Evolutionary conservation across 2,329 filamentous ascomycete species (phyloP), one percentile per base, ranked within the genome.

Genomic region (Penicillium fuscoglaucum): DNA sequence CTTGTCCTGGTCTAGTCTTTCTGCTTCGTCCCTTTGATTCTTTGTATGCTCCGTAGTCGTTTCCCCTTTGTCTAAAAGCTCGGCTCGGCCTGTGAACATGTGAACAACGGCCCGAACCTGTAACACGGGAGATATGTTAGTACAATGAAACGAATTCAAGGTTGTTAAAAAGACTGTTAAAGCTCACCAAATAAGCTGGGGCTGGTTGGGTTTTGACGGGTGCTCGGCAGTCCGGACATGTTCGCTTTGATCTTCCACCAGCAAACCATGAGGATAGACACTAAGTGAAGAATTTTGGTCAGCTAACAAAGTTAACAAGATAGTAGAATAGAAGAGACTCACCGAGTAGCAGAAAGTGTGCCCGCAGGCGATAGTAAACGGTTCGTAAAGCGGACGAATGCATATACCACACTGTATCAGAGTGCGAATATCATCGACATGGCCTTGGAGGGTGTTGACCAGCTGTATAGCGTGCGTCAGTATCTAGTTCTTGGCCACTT

Each of bases 321-420:
- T 21, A 10, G 35, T n/a, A 9, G 26, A 39, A 15, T 29, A 13
- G 35, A 47, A 40, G 26, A 45, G 9, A 74, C 82, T 72, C 63
- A 85, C 83, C 45, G 82, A 84, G 70, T 90, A 90, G 75, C 87
- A 90, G 73, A 88, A 90, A 7, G 87, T 89, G 71, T 90, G 87
- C 4, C 87, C 87, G 66, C 87, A 90, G 7, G 80, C 80, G 52
- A 89, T 80, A 19, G 84, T 87, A 73, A 85, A 90, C 2, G 87
- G 87, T 72, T 90, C 87, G 73, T 89, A 89, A 50, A 90, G 80
- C 49, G 87, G 81, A 55, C 84, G 82, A 64, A 88, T 83, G 73
- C 87, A 90, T 61, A 90, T 86, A 62, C 86, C 86, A 76, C 87
- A 90, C 57, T 85, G 86, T 66, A 88, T 77, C 33, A 87, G 78